Evolutionary conservation across 2,329 filamentous ascomycete species (phyloP), one percentile per base, ranked within the genome.

Genomic region (Curvularia hawaiiensis): DNA sequence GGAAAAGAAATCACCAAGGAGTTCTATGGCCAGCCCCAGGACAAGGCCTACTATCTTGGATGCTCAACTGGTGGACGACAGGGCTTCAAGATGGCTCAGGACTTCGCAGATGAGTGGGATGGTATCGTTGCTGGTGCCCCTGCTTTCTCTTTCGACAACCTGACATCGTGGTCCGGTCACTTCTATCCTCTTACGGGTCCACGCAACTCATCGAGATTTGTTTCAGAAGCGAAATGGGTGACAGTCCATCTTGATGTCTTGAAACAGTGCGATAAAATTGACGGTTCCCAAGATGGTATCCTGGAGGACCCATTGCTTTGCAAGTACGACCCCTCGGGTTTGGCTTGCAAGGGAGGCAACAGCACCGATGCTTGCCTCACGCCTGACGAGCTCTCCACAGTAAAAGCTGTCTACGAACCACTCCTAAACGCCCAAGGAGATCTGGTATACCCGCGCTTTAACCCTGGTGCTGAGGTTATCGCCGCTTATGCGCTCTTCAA

Each of bases 401-500:
- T 84, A 14, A 71, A 77, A 39, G 62, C 76, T 1, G 73, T 80
- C 16, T 81, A 78, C 65, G 70, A 71, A 12, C 78, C 78, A 39
- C 75, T 82, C 31, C 73, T 77, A 60, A 73, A 78, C 54, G 71
- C 69, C 5, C 68, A 79, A 38, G 82, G 82, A 44, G 71, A 74
- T 4, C 68, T 84, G 1, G 75, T 83, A 16, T 84, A 80, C 65
- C 82, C 83, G 2, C 75, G 78, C n/a, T 78, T 84, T 67, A 78
- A 82, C 49, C 82, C 80, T 7, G 82, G 82, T 16, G 75, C 77
- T 14, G 79, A 82, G 61, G 61, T 78, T 8, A 60, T 72, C 8
- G 77, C 78, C 4, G 73, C 76, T 20, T 59, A 60, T 0, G 64
- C 71, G 9, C 62, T 80, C 11, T 78, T 80, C 50, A 74, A 68